phyloP scores from a whole-genome alignment of 495 filamentous ascomycete species.

The Penicillium cinerascens region DNA sequence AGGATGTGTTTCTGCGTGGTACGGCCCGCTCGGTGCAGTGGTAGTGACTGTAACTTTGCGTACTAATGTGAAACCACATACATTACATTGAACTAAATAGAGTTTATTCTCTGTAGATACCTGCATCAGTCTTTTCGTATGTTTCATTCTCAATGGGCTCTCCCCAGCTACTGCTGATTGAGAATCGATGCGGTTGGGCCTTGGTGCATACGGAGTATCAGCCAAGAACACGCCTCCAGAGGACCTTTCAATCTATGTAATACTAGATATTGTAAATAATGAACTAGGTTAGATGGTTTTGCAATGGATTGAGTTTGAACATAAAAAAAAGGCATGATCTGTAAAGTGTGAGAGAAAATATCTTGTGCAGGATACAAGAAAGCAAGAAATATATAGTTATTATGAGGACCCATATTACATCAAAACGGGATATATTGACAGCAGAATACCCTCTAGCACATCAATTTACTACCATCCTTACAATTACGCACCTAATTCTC shows the following conservation, averaged over 20 bases:
- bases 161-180: too few species aligned
- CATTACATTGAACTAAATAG: neutral
- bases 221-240: too few species aligned
- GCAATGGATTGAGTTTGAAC: too few species aligned
- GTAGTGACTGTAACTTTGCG: neutral
- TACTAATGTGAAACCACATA: neutral
- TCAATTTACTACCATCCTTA: neutral
- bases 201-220: neutral
- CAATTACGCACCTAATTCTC: neutral
- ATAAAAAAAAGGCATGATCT: too few species aligned
- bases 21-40: neutral
- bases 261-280: too few species aligned
- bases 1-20: conserved; percentile 13
- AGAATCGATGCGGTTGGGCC: neutral
- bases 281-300: too few species aligned
- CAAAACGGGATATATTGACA: too few species aligned
- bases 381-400: neutral
- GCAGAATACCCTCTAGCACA: neutral
- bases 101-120: neutral
- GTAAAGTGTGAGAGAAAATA: too few species aligned
- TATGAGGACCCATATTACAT: neutral
- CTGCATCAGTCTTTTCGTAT: neutral
- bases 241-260: too few species aligned
- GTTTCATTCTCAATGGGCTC: too few species aligned
- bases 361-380: too few species aligned